Evolutionary conservation across 352 stramenopile genomes (phyloP).

Genomic region (Pythium brassicae): DNA sequence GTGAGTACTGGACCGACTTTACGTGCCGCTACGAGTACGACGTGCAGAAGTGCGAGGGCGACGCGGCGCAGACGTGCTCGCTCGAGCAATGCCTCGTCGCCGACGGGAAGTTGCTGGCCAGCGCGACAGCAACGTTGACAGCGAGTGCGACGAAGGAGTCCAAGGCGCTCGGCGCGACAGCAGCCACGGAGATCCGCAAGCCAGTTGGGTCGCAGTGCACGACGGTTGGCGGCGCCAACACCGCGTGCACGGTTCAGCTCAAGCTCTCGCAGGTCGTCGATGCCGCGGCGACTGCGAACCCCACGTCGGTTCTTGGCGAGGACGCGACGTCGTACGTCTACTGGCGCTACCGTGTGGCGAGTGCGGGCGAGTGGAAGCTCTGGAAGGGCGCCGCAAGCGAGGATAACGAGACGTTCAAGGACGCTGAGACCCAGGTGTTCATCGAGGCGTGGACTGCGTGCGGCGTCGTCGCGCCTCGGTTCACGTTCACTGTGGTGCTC

Average conservation of each 20-base stretch:
- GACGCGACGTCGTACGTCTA: conserved; percentile 39
- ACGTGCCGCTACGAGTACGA: conserved; percentile 57
- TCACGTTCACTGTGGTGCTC: conserved; percentile 47
- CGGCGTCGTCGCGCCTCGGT: conserved; percentile 25
- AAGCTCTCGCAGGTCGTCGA: conserved; percentile 38
- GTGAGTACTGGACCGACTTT: conserved; percentile 65
- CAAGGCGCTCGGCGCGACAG: conserved; percentile 33
- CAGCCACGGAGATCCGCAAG: conserved; percentile 51
- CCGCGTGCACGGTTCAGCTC: conserved; percentile 16
- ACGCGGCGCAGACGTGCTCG: conserved; percentile 23
- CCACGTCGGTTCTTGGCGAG: conserved; percentile 4
- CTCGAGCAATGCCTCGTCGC: conserved; percentile 56
- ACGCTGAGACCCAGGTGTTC: conserved; percentile 33
- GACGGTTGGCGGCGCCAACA: conserved; percentile 17
- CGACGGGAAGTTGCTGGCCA: conserved; percentile 36
- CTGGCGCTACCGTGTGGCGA: conserved; percentile 57
- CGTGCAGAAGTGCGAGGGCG: conserved; percentile 32
- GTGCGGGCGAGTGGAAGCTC: conserved; percentile 32
- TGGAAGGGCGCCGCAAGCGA: conserved; percentile 19
- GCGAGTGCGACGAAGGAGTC: conserved; percentile 21
- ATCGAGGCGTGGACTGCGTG: conserved; percentile 61
- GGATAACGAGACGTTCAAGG: conserved; percentile 17
- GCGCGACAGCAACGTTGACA: conserved; percentile 22
- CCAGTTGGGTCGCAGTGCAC: conserved; percentile 33
- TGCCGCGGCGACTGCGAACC: conserved; percentile 19